A percentile compares a stretch with the other conserved stretches of the same genome.
Evolutionary conservation across 2,329 filamentous ascomycete genomes (phyloP).

Genomic region (Phialophora macrospora): DNA sequence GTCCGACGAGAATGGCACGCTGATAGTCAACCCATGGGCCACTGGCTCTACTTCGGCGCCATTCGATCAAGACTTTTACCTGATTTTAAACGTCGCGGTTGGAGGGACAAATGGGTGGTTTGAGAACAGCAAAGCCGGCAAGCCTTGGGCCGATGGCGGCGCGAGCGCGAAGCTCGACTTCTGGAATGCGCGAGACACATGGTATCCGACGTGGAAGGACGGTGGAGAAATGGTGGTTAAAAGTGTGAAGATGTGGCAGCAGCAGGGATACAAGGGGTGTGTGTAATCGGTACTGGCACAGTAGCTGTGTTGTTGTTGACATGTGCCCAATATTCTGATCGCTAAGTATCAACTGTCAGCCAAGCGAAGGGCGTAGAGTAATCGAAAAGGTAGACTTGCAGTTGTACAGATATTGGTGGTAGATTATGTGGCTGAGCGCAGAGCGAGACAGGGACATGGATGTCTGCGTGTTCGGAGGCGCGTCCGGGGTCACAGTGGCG

Average conservation of each 20-base stretch:
- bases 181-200: constrained; percentile 69
- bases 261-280: constrained; percentile 46
- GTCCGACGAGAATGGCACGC: constrained; percentile 67
- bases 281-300: neutral
- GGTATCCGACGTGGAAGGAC: constrained; percentile 78
- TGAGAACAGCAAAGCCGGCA: constrained; percentile 69
- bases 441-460: neutral
- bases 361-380: neutral
- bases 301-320: neutral
- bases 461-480: neutral
- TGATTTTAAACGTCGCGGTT: constrained; percentile 76
- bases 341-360: neutral
- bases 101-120: constrained; percentile 86
- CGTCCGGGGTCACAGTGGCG: too few relatives aligned
- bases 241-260: constrained; percentile 72
- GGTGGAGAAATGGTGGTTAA: constrained; percentile 70
- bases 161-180: constrained; percentile 74
- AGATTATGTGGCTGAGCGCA: neutral
- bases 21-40: constrained; percentile 67
- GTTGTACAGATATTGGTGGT: neutral
- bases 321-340: neutral
- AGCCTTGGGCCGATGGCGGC: constrained; percentile 78
- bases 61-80: constrained; percentile 76
- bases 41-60: constrained; percentile 65
- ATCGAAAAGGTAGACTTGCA: too few relatives aligned